These are phyloP conservation scores for Aspergillus brunneoviolaceus DNA, from an alignment of 2,329 filamentous ascomycete species.

Conservation along the genomic window DNA sequence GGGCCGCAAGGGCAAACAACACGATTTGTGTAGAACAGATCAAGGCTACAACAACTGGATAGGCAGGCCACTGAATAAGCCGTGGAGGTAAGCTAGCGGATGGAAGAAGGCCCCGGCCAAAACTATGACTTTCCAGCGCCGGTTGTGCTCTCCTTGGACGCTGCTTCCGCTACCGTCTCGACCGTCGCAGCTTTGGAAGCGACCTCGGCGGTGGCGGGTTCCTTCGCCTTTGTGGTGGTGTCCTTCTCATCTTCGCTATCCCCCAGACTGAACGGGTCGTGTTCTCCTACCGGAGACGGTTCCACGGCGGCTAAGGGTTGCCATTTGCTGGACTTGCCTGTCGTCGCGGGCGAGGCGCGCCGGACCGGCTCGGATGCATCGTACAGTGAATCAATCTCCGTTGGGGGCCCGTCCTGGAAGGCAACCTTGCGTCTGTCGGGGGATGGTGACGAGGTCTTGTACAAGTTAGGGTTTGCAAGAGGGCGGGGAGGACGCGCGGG, in stretches of 20 bases:
- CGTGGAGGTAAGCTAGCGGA: not conserved
- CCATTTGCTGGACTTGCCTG: constrained; percentile 85
- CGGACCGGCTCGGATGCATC: constrained; percentile 58
- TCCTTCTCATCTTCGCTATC: constrained; percentile 94
- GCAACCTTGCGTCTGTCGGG: constrained; percentile 54
- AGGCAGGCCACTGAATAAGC: no score
- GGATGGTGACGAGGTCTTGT: constrained; percentile 66
- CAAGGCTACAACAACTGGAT: not conserved
- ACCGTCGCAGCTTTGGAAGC: constrained; percentile 65
- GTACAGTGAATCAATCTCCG: constrained; percentile 77
- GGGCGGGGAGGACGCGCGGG: constrained; percentile 60
- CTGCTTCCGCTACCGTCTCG: constrained; percentile 46
- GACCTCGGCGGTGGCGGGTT: constrained; percentile 52
- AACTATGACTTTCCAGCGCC: constrained; percentile 28
- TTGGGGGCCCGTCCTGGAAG: constrained; percentile 64
- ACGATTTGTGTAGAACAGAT: not conserved
- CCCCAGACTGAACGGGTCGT: constrained; percentile 94
- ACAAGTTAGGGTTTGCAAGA: constrained; percentile 73
- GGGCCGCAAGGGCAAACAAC: not conserved
- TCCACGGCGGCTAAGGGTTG: constrained; percentile 86
- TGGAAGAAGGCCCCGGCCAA: not conserved
- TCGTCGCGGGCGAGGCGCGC: constrained; percentile 51
- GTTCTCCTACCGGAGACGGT: constrained; percentile 79
- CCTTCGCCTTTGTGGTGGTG: constrained; percentile 59
- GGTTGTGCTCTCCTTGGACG: constrained; percentile 25